Conservation (phyloP, 768 basidiomycete genomes). For the Termitomyces sp. region DNA sequence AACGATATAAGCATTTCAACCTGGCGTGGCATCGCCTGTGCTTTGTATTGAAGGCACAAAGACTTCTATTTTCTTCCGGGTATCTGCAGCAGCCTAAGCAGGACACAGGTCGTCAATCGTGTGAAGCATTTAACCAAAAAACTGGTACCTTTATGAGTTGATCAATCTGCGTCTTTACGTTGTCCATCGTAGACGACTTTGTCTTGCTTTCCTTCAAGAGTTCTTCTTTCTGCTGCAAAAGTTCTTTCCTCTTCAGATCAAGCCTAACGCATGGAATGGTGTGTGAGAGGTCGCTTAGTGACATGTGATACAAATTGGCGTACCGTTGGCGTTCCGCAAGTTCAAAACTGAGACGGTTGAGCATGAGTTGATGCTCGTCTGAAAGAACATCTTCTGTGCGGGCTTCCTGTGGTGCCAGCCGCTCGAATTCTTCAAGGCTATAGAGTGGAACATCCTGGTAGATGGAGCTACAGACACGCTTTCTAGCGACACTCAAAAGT, state of each 20-base stretch:
- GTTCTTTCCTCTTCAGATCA: conserved; percentile 65
- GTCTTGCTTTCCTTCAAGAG: conserved; percentile 75
- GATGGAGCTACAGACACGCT: conserved; percentile 52
- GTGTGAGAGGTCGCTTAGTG: neutral
- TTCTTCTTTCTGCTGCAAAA: conserved; percentile 67
- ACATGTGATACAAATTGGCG: conserved; percentile 15
- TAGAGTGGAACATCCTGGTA: conserved; percentile 86
- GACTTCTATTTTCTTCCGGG: conserved; percentile 72
- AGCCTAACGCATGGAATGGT: conserved; percentile 41
- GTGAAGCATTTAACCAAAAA: conserved; percentile 2
- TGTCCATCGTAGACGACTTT: conserved; percentile 71
- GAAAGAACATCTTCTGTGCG: conserved; percentile 55
- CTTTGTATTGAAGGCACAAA: conserved; percentile 45
- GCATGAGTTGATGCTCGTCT: conserved; percentile 81
- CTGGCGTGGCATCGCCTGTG: conserved; percentile 11
- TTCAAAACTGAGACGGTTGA: conserved; percentile 83
- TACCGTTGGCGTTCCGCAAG: conserved; percentile 86
- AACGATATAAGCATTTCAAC: conserved; percentile 1
- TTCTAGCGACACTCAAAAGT: neutral
- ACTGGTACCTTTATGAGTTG: conserved; percentile 60
- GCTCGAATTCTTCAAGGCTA: conserved; percentile 59
- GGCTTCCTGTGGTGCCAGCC: conserved; percentile 64
- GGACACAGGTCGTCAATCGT: conserved; percentile 10
- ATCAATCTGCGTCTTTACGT: conserved; percentile 75
- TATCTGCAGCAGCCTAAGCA: conserved; percentile 59